Evolutionary conservation across 2,329 filamentous ascomycete species (phyloP), one percentile per base, ranked within the genome.

Genomic region (Allantophomopsis cytisporea): DNA sequence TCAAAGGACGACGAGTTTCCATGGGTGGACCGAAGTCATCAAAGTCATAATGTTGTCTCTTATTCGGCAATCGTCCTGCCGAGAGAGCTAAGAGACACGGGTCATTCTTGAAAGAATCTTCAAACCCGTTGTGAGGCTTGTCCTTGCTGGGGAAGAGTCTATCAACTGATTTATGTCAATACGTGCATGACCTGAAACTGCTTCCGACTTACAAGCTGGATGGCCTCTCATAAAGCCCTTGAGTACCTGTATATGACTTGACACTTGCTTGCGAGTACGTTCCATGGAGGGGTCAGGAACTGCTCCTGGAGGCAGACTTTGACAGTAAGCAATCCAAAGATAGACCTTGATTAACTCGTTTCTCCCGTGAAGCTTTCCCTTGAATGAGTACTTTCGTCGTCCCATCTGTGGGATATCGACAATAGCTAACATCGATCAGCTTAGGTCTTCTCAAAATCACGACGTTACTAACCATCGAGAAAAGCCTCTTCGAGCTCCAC

Each of bases 311-410:
- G 64, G 61, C 42, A 72, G 59, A 31, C 44, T 47, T 32, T 52
- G 43, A 3, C 44, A 20, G 30, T 57, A 55, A 8, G 66, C 63
- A 43, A 71, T 66, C 68, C 68, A 80, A 35, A 82, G 67, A 56
- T 81, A 82, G 56, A 79, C 74, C 50, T 69, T 72, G 50, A 83
- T 80, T 41, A 83, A 65, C 69, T 80, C 79, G 58, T 83, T 83
- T 37, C 78, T 72, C 4, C 78, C 77, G 48, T 77, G 73, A 31
- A 73, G 70, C 53, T 76, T 72, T 30, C 72, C 69, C 45, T 70
- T 68, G 60, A 77, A 76, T 42, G 70, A 75, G 52, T 76, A 78
- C 60, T 82, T 82, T 50, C 73, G 69, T 38, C 76, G 66, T 23
- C 75, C 75, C 68, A 82, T 78, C 47, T 71, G 68, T 35, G 77